Evolutionary conservation across 2,329 filamentous ascomycete species (phyloP), one percentile per base, ranked within the genome.

Genomic region (Lizonia empirigonia): DNA sequence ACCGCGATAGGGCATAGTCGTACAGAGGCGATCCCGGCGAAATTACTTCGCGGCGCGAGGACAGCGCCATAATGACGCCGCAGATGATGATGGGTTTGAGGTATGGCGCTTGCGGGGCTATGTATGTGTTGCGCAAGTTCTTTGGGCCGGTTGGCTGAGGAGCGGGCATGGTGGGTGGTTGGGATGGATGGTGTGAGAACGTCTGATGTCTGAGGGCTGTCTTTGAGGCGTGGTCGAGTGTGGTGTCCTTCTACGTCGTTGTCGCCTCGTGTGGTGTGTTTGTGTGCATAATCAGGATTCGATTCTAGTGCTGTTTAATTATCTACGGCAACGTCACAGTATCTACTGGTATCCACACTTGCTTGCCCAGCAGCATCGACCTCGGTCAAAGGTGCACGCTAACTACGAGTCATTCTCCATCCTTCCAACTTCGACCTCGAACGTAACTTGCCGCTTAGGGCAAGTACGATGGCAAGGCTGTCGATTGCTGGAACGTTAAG

Each of bases 401-500:
- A 12, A 32, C 26, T 18, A 33, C 49, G 33, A 45, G 16, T 30
- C 35, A 38, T 27, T 50, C 20, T 22, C 24, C 33, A 22, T 10
- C 13, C 20, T 24, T 18, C 13, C 7, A 18, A 30, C 18, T 15
- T 20, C 27, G 27, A 26, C 15, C 16, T 18, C 27, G 42, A 44
- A 36, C 33, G 40, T 39, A 55, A 62, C 59, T 41, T 70, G 50
- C 67, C 62, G 13, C 22, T 62, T 64, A 13, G 32, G 65, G 67
- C 42, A 70, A 56, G 39, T 47, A 37, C 45, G 29, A 38, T 13
- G 29, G 24, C 30, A 26, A 50, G 41, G 33, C 56, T 55, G 48
- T 70, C 47, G 67, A 70, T 64, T 53, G 51, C 67, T 70, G 66
- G 65, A 70, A 68, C 67, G 58, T 44, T 62, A 69, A 67, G n/a